Base-by-base conservation (phyloP, 805 yeast genomes). In the Cyberlindnera suaveolens region DNA sequence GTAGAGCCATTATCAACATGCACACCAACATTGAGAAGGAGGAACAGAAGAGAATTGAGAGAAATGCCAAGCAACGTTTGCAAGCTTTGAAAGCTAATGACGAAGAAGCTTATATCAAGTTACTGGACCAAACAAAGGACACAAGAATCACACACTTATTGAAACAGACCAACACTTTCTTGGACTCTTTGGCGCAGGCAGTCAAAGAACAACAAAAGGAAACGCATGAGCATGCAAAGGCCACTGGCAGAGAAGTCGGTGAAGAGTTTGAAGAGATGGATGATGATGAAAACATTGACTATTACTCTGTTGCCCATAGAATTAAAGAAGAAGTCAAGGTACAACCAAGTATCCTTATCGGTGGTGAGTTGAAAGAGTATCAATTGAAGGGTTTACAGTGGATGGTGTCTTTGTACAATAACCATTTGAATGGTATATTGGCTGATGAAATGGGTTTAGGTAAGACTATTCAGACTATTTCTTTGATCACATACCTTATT, bases 401-500 rank as follows among this genome's bases (percentile, higher is more conserved):
- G 99, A 93, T 93, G 99, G 96, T 93, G 3, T 93, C 99, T 0
- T 67, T 93, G 46, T 93, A 77, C 68, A 93, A 93, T 62, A 93
- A 93, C 65, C 95, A 88, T 63, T 74, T 93, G 57, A 93, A 93
- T 61, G 99, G 99, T 71, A 93, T 93, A 51, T 67, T 93, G 45
- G 99, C 99, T 1, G 99, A 93, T 70, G 99, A 93, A 66, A 93
- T 93, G 99, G 99, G 99, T 50, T 72, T 93, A 49, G 99, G 99
- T 63, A 93, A 93, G 62, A 93, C 99, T 64, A 71, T 56, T 75
- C 95, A 85, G 62, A 78, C 90, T n/a, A 80, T 85, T 44, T 84
- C 93, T 0, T 67, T 85, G 52, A 69, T 85, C 17, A 75, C 91
- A 1, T 81, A 86, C 57, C 67, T 86, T 42, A 74, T 75, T 45